phyloP scores from a whole-genome alignment of 164 flowering plant species.

The Euptelea pleiosperma region DNA sequence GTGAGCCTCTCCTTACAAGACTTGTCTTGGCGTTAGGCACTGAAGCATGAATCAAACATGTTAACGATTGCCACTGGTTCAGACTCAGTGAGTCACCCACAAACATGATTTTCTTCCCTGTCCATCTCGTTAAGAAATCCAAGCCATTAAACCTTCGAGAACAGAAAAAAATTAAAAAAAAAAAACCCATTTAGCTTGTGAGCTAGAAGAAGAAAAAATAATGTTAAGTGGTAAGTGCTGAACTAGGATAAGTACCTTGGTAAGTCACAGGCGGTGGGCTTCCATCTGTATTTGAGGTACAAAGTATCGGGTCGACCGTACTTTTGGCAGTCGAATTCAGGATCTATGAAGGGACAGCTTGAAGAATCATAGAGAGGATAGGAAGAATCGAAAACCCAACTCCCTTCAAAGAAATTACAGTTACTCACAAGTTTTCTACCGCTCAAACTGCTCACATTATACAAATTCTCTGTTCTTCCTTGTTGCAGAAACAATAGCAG shows the following conservation, averaged over 20 bases:
- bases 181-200: background rate
- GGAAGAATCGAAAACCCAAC: constrained; percentile 66
- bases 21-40: constrained; percentile 43
- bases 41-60: constrained; percentile 58
- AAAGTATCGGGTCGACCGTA: constrained; percentile 65
- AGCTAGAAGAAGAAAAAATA: constrained; percentile 1
- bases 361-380: constrained; percentile 69
- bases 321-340: constrained; percentile 68
- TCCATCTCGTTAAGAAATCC: constrained; percentile 50
- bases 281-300: constrained; percentile 81
- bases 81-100: constrained; percentile 81
- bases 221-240: background rate
- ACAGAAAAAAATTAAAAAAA: background rate
- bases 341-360: constrained; percentile 75
- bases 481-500: background rate
- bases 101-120: constrained; percentile 86
- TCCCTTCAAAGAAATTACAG: constrained; percentile 64
- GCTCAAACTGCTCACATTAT: constrained; percentile 5
- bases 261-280: constrained; percentile 59
- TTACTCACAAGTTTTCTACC: constrained; percentile 27
- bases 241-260: constrained; percentile 47
- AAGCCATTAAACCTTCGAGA: constrained; percentile 64
- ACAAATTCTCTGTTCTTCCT: constrained; percentile 2
- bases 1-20: constrained; percentile 17
- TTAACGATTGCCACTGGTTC: constrained; percentile 64